Conservation (phyloP, 306 rosid species). For the Adenanthera pavonina region DNA sequence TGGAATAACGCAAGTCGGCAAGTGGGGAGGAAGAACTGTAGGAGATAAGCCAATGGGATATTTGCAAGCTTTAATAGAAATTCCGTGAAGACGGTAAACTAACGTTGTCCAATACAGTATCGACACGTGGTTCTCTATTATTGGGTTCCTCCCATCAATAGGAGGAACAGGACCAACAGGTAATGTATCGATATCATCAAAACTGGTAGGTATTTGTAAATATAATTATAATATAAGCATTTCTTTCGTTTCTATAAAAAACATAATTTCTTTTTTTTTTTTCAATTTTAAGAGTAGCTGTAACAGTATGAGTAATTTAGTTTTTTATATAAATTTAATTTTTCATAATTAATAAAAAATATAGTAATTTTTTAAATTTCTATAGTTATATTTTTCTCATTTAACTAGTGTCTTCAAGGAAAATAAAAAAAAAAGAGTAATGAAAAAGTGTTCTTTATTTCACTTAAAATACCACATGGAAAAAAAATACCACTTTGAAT, state of each 20-base stretch:
- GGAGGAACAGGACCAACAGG: not conserved
- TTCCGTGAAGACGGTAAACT: not conserved
- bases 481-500: too few species aligned
- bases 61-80: not conserved
- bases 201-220: too few species aligned
- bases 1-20: not conserved
- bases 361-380: not conserved
- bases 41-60: not conserved
- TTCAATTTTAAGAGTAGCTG: too few species aligned
- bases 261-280: not conserved
- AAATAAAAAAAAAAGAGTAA: not conserved
- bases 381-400: not conserved
- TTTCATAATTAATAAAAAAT: not conserved
- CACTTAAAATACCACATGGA: too few species aligned
- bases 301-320: not conserved
- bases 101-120: not conserved
- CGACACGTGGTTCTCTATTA: constrained; percentile 25
- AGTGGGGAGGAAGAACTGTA: not conserved
- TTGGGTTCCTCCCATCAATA: not conserved
- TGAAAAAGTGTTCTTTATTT: not conserved
- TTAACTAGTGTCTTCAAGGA: not conserved
- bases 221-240: not conserved
- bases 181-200: too few species aligned
- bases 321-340: not conserved
- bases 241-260: not conserved